Evolutionary conservation across 768 basidiomycete genomes (phyloP), one percentile per base, ranked within the genome.

Genomic region (Mycena capillaripes): DNA sequence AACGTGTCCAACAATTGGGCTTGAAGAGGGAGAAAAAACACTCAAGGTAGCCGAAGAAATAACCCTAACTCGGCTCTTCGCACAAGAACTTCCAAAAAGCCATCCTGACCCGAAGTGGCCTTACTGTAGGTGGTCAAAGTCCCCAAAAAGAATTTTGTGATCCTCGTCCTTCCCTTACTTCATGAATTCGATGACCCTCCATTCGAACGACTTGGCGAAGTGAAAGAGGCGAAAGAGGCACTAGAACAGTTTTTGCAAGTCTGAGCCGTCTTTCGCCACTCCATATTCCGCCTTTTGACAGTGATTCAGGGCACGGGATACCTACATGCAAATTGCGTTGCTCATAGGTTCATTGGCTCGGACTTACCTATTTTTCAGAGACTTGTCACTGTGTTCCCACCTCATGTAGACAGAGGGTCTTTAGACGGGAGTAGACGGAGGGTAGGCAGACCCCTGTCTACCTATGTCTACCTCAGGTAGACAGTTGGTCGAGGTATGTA

Each of bases 161-260:
- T 53, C 17, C 25, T 58, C 5, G 56, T 58, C 34, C 10, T 58
- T 17, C 56, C 56, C 4, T 58, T 58, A 36, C 56, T 58, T 8
- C 56, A 34, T 4, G 34, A 58, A 38, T 58, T 58, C 7, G 56
- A 38, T 29, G 56, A 58, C 38, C 56, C 34, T 58, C 56, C 56
- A 25, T 58, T 58, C 34, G 34, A 58, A 23, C 56, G n/a, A 58
- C 30, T 58, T 6, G 32, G 34, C 11, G 34, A 58, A 38, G 56
- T 58, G 6, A n/a, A 12, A 12, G 56, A 58, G n/a, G 56, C 56
- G 38, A n/a, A n/a, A n/a, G n/a, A n/a, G n/a, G n/a, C n/a, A 7
- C 32, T 58, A 21, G 34, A 58, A 9, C 56, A 58, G 32, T 58
- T 58, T n/a, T 29, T 58, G 32, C 32, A 36, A 34, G 56, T 53